These are phyloP conservation scores for Ligustrum vulgare DNA, from an alignment of 257 asterid species.

Conservation along the genomic window DNA sequence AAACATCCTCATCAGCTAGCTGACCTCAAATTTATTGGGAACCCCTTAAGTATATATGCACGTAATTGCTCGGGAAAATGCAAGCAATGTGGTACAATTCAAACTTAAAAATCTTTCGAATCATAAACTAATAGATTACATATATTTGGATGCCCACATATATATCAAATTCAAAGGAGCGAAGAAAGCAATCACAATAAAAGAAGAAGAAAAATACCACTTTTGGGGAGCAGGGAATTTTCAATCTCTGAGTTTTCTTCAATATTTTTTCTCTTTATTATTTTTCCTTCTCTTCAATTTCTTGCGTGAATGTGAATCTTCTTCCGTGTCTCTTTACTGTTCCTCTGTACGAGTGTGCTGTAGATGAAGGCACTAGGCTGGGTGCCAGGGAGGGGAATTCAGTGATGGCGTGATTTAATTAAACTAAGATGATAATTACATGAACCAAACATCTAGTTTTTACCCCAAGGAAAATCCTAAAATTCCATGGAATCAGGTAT, in stretches of 20 bases:
- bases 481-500: too few species aligned
- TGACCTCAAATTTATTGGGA: neutral
- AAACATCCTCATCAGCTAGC: too few species aligned
- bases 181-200: neutral
- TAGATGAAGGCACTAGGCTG: too few species aligned
- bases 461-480: too few species aligned
- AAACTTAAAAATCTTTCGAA: neutral
- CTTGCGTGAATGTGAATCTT: conserved; percentile 27
- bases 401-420: too few species aligned
- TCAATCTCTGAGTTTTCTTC: conserved; percentile 5
- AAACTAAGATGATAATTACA: too few species aligned
- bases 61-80: neutral
- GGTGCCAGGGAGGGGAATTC: too few species aligned
- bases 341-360: neutral
- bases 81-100: neutral
- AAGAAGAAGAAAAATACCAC: neutral
- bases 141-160: neutral
- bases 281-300: conserved; percentile 26
- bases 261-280: conserved; percentile 6
- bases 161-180: neutral
- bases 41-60: neutral
- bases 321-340: conserved; percentile 18
- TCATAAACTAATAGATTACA: neutral
- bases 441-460: too few species aligned
- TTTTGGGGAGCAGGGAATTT: conserved; percentile 16